Conservation (phyloP, 139 green algal species). For the Micractinium conductrix region DNA sequence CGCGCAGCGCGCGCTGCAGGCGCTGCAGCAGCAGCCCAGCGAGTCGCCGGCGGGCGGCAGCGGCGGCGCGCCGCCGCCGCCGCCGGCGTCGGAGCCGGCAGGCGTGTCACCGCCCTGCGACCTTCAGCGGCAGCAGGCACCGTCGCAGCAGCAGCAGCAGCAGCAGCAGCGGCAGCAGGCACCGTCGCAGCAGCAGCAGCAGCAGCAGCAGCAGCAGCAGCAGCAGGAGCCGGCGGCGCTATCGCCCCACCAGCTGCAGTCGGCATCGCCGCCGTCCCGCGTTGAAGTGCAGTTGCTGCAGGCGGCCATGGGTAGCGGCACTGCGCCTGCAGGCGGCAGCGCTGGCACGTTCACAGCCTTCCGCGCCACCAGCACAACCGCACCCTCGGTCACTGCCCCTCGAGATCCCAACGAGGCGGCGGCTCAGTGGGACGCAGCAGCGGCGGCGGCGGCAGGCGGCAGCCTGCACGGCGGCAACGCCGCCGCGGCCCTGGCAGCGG, state of each 20-base stretch:
- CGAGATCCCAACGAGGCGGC: background rate
- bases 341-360: conserved; percentile 18
- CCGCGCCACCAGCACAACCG: background rate
- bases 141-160: conserved; percentile 2
- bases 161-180: background rate
- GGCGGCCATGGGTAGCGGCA: too few relatives aligned
- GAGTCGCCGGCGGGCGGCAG: too few relatives aligned
- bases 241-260: too few relatives aligned
- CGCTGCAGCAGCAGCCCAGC: background rate
- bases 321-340: background rate
- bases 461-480: background rate
- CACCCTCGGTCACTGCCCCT: background rate
- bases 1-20: background rate
- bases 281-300: too few relatives aligned
- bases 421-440: background rate
- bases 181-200: background rate
- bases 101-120: background rate
- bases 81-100: background rate
- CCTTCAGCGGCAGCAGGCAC: background rate
- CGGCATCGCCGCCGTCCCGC: too few relatives aligned
- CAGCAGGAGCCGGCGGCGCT: too few relatives aligned
- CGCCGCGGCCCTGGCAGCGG: too few relatives aligned
- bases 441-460: too few relatives aligned
- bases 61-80: background rate
- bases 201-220: conserved; percentile 19